Base-by-base conservation (phyloP, 176 grass and related monocot genomes). In the Paspalum vaginatum region DNA sequence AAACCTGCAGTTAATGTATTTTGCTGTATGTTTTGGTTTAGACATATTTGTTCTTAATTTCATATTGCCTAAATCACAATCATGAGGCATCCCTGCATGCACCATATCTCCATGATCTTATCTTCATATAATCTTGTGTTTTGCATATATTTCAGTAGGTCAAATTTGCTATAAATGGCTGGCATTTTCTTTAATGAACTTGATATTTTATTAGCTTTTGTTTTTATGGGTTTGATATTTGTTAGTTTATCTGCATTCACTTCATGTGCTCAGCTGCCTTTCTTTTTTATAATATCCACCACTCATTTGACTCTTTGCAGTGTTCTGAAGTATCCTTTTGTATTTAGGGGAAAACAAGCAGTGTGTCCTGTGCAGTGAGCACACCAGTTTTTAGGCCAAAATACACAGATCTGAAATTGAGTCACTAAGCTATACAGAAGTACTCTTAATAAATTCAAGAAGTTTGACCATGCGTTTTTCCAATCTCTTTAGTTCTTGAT, bases 1-100 rank as follows among this genome's bases (percentile, higher is more conserved):
- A 81, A 81, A 75, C 88, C 67, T 78, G 52, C 60, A 72, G 57
- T 85, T 83, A 68, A 54, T 80, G 41, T 84, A 40, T 59, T 37
- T 72, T 79, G 37, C 40, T 53, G 44, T 25, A 63, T 18, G 60
- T 85, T 12, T 70, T 55, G n/a, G 25, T 80, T 84, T 46, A 46
- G 38, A 48, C 68, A 24, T 68, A 42, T 43, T 73, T 26, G 79
- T 77, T 71, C 14, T 20, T 51, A 70, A 64, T 78, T 78, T 65
- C 18, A 9, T 71, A 37, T 45, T 64, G 22, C 55, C 25, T 77
- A 70, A 82, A 68, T 76, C 54, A 82, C 26, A 54, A 43, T 46
- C 39, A 62, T 71, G 14, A 65, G 10, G 16, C 58, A 71, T 68
- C 3, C 14, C 12, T 68, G 27, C 24, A 38, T 52, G 62, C 16